Evolutionary conservation across 2,329 filamentous ascomycete species (phyloP).

Genomic region (Metarhizium brunneum): DNA sequence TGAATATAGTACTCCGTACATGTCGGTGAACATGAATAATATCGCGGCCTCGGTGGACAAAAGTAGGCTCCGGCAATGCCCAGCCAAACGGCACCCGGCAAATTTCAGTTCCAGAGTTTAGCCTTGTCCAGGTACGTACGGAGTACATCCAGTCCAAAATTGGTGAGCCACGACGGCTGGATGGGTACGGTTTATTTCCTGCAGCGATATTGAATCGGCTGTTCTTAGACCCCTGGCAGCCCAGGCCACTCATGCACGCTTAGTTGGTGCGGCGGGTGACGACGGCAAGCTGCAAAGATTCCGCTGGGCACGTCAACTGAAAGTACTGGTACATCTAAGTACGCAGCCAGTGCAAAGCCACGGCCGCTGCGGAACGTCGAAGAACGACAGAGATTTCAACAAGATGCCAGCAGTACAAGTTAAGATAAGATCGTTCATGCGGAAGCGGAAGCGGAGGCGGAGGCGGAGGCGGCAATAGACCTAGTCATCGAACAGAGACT

Average conservation of each 20-base stretch:
- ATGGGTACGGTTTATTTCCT: background rate
- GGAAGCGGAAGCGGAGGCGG: background rate
- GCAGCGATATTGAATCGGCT: background rate
- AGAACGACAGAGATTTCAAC: background rate
- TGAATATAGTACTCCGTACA: too few species aligned
- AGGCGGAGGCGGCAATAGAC: background rate
- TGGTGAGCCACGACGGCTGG: background rate
- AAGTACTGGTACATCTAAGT: slow-evolving; percentile 1
- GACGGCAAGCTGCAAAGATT: background rate
- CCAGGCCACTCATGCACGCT: background rate
- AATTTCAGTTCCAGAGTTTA: background rate
- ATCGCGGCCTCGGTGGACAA: background rate
- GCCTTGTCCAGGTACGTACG: background rate
- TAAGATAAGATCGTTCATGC: background rate
- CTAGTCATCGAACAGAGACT: too few species aligned
- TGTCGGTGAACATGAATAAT: too few species aligned
- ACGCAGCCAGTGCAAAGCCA: too few species aligned
- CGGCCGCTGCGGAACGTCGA: too few species aligned
- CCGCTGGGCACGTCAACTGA: background rate
- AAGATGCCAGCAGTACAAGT: background rate
- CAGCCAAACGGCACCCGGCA: background rate
- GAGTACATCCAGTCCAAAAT: background rate
- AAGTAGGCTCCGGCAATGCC: background rate
- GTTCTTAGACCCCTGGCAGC: background rate
- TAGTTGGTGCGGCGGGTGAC: background rate